These are phyloP conservation scores for Lunularia cruciata DNA, from an alignment of 225 moss, liverwort and hornwort genomes.

Conservation along the genomic window DNA sequence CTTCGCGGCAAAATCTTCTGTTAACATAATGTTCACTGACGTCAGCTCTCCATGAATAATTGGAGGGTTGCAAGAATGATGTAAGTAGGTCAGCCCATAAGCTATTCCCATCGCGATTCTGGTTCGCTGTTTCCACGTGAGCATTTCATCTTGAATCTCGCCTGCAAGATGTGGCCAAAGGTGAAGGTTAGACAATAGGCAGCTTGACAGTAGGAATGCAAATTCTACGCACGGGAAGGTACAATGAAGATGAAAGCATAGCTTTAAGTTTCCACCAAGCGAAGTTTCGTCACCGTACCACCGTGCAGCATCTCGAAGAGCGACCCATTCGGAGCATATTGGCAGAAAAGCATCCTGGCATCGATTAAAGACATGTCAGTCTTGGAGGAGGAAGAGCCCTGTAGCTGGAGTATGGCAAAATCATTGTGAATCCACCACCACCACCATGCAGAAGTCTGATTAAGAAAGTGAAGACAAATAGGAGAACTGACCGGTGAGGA, in stretches of 20 bases:
- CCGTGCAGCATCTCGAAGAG: conserved; percentile 49
- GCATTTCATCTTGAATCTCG: conserved; percentile 43
- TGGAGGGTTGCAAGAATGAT: conserved; percentile 53
- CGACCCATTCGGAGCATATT: conserved; percentile 54
- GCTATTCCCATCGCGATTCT: conserved; percentile 49
- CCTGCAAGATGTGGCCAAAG: conserved; percentile 10
- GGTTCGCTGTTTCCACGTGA: conserved; percentile 51
- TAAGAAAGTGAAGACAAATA: conserved; percentile 1
- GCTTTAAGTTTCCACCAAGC: not conserved
- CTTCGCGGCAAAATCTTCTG: conserved; percentile 56
- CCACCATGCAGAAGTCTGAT: no score
- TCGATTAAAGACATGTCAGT: not conserved
- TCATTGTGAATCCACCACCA: no score
- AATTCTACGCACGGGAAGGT: not conserved
- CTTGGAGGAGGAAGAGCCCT: no score
- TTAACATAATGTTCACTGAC: conserved; percentile 45
- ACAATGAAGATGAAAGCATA: not conserved
- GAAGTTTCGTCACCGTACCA: not conserved
- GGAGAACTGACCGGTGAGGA: conserved; percentile 37
- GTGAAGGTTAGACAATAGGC: not conserved
- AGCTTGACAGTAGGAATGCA: no score
- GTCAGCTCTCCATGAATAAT: conserved; percentile 52
- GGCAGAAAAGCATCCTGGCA: conserved; percentile 50
- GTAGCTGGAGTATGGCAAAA: no score
- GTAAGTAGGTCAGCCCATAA: conserved; percentile 47